Conservation (phyloP, 2,329 filamentous ascomycete genomes). For the Endothia cerciana region DNA sequence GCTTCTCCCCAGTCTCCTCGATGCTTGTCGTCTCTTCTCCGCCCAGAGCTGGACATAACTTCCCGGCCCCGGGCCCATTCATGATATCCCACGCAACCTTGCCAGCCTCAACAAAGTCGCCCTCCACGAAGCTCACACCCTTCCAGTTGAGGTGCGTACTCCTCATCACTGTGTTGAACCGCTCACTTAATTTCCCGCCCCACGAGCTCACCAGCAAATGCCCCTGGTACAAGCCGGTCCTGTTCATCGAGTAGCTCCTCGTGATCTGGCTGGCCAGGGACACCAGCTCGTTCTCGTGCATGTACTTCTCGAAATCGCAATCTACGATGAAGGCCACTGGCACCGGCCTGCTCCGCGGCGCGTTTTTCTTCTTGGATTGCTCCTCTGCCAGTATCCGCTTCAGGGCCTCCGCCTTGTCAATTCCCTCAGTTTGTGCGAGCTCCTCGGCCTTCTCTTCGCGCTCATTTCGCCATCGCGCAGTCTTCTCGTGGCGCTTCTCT, state of each 20-base stretch:
- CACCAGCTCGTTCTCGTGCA: constrained; percentile 83
- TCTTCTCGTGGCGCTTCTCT: constrained; percentile 55
- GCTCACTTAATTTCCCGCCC: constrained; percentile 71
- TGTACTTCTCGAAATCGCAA: constrained; percentile 88
- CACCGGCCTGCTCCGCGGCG: constrained; percentile 46
- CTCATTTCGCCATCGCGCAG: constrained; percentile 54
- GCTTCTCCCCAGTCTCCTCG: constrained; percentile 34
- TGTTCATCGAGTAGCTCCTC: constrained; percentile 87
- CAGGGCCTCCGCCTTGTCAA: constrained; percentile 43
- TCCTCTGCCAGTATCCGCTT: constrained; percentile 34
- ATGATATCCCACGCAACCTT: constrained; percentile 70
- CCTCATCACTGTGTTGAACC: constrained; percentile 77
- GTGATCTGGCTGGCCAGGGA: constrained; percentile 85
- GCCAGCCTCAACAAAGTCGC: constrained; percentile 74
- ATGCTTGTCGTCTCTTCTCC: constrained; percentile 52
- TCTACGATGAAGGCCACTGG: constrained; percentile 85
- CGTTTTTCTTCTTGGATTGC: constrained; percentile 35
- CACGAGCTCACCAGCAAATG: constrained; percentile 82
- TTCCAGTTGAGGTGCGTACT: constrained; percentile 80
- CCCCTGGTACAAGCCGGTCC: constrained; percentile 65
- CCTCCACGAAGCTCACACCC: constrained; percentile 71
- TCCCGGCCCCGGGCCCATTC: constrained; percentile 57
- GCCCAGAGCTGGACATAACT: constrained; percentile 47
- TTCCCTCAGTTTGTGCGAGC: constrained; percentile 43
- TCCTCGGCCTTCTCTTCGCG: constrained; percentile 54